Evolutionary conservation across 2,329 filamentous ascomycete species (phyloP).

Genomic region (Xylariaceae sp.): DNA sequence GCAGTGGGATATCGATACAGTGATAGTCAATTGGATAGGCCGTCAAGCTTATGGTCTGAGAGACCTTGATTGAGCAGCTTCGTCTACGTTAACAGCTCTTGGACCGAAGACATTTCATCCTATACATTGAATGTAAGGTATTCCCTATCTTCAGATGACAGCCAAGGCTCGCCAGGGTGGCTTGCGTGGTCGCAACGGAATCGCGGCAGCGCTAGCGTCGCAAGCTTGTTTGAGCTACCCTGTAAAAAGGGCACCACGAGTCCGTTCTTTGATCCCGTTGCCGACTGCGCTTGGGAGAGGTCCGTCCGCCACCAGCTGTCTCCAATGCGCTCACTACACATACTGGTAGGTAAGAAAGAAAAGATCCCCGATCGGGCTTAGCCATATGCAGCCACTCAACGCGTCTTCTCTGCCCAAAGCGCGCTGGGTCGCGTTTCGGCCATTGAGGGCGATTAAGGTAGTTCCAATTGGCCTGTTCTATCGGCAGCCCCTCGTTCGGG

Average conservation of each 20-base stretch:
- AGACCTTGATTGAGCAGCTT: neutral
- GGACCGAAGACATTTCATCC: no score
- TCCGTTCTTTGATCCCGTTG: no score
- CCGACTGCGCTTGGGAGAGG: neutral
- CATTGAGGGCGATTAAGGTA: conserved; percentile 11
- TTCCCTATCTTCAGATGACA: no score
- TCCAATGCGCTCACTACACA: neutral
- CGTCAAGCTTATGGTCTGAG: neutral
- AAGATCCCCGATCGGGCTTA: neutral
- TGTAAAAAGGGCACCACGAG: no score
- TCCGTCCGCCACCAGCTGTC: neutral
- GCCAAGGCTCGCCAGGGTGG: no score
- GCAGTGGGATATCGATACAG: neutral
- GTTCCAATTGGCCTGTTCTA: conserved; percentile 16
- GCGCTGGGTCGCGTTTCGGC: conserved; percentile 13
- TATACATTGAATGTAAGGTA: no score
- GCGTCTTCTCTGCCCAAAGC: conserved; percentile 17
- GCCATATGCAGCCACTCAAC: conserved; percentile 21
- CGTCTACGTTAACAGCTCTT: no score
- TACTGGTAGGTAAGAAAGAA: neutral
- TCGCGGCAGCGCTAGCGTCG: no score
- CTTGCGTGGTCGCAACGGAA: no score
- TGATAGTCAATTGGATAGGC: neutral
- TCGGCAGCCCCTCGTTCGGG: conserved; percentile 8
- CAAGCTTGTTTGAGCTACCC: no score